These are phyloP conservation scores for Erodium trifolium DNA, from an alignment of 441 rosid species.

Conservation along the genomic window DNA sequence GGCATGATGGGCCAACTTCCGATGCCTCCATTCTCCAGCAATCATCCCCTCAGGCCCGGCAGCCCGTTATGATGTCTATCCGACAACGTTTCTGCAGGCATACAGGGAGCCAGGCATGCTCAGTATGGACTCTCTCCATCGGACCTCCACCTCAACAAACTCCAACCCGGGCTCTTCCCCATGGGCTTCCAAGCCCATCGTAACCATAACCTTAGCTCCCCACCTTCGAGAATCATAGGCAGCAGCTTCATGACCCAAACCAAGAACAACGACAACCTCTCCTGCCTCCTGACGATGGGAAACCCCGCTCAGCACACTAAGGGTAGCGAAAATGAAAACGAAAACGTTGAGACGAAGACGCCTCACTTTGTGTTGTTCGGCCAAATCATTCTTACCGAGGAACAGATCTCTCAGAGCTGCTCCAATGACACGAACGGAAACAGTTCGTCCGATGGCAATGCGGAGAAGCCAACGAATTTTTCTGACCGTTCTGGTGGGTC, in stretches of 20 bases:
- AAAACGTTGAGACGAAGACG: constrained; percentile 31
- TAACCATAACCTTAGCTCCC: too few relatives aligned
- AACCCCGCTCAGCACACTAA: constrained; percentile 23
- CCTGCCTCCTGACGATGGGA: constrained; percentile 71
- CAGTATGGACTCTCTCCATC: constrained; percentile 62
- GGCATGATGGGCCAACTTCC: constrained; percentile 52
- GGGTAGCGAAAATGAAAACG: constrained; percentile 39
- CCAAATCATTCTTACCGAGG: constrained; percentile 76
- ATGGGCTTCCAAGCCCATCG: constrained; percentile 33
- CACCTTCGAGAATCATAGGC: too few relatives aligned
- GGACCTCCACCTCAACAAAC: constrained; percentile 60
- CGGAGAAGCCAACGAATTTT: constrained; percentile 19
- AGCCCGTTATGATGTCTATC: constrained; percentile 57
- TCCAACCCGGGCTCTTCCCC: constrained; percentile 53
- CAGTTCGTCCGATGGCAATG: constrained; percentile 32
- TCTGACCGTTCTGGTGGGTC: constrained; percentile 36
- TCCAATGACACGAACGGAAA: constrained; percentile 38
- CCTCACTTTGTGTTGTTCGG: constrained; percentile 78
- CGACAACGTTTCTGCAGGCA: constrained; percentile 83
- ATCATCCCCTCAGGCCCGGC: constrained; percentile 37
- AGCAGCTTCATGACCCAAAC: too few relatives aligned
- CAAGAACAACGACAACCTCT: constrained; percentile 35
- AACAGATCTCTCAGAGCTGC: constrained; percentile 59
- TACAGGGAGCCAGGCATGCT: constrained; percentile 99
- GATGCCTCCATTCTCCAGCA: constrained; percentile 56